Evolutionary conservation across 257 asterid species (phyloP), one percentile per base, ranked within the genome.

Genomic region (Pogostemon cablin): DNA sequence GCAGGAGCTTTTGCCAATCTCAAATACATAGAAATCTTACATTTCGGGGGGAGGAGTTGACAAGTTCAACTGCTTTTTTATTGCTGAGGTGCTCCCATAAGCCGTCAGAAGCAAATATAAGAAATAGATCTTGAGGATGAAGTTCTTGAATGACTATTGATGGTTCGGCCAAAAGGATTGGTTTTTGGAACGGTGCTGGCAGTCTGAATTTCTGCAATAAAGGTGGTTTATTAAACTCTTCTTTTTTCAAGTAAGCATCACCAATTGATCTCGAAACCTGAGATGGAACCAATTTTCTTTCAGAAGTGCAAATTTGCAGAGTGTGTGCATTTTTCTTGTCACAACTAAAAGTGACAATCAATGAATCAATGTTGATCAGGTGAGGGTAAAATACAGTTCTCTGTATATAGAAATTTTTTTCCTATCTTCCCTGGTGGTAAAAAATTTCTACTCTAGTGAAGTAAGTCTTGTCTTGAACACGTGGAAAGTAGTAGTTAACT

Each of bases 101-200:
- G 58, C 96, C 96, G 72, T 89, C 95, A 46, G 95, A 89, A n/a
- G 95, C 96, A 80, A 89, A 85, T 78, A 89, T 87, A 72, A 89
- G 84, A 78, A 89, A 89, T 40, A 74, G 84, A 70, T 87, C 96
- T 50, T 82, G 84, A 11, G 95, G 83, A 68, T 67, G 61, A 68
- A 85, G 83, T 64, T 84, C 77, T 49, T 79, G 87, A 35, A 85
- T 83, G 64, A 53, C 78, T 62, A 87, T 73, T 2, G 96, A 76
- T 6, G 95, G 96, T 78, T 87, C 96, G 3, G 95, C 96, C 63
- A 77, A 74, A 56, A 87, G 86, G 73, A 87, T 85, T 7, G 96
- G 92, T 73, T 80, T 84, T 77, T 80, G 54, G 47, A 87, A 89
- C 61, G 96, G 75, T 25, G 79, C 86, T 2, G 84, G 75, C 75